Base-by-base conservation (phyloP, 495 filamentous ascomycete genomes). In the Penicillium chermesinum region DNA sequence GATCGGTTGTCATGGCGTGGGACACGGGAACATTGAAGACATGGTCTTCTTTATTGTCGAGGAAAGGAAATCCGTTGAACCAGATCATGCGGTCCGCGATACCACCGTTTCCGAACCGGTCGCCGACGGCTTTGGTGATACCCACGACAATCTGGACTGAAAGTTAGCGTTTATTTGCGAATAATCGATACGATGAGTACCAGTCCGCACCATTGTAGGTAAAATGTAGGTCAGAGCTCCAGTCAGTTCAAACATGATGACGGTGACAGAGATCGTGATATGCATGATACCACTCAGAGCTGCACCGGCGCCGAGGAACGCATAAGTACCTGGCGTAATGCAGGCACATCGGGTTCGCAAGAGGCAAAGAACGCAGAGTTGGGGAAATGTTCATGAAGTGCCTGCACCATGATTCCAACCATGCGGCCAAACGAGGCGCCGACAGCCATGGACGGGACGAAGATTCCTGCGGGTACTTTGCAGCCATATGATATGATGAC, bases 1-100 rank as follows among this genome's bases (percentile, higher is more conserved):
- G 70, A 49, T 89, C 82, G 13, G 77, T 78, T 1, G 87, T 95
- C 93, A 96, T 97, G 49, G 87, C 88, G 50, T 87, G 82, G 3
- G 89, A 95, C 21, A 97, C 91, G 0, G 93, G 88, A 2, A 97
- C 93, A 30, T 91, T 91, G 65, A 97, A 96, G 40, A 89, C 89
- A 64, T 97, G 93, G 43, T 97, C 94, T 69, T 97, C 94, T 63
- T 98, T 98, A 67, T 89, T 95, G 68, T 98, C 93, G 3, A 98
- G 78, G 73, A 95, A 97, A 0, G 93, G 93, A 60, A 97, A 96
- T 14, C 93, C 93, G 59, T 88, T 98, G 74, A 96, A 95, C 91
- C 90, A 97, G 52, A 98, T 98, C 88, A 96, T 95, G 50, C 93
- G 85, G 65, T 98, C 93, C 10, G 93, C 93, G 46, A 98, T 97